Evolutionary conservation across 495 filamentous ascomycete genomes (phyloP).

Genomic region (Aspergillus coremiiformis): DNA sequence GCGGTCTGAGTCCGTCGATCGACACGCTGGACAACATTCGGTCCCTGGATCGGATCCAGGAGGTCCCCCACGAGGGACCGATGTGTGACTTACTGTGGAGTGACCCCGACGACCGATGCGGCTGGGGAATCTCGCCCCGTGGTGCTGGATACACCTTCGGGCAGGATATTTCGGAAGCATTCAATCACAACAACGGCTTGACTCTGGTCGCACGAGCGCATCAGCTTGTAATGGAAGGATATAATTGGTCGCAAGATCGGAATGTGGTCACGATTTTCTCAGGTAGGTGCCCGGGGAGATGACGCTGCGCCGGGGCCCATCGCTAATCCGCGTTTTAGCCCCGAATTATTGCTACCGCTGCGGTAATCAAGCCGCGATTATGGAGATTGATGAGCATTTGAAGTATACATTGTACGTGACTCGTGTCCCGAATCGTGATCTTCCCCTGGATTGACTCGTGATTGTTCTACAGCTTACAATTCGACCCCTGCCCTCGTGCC

Average conservation of each 20-base stretch:
- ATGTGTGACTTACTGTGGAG: conserved; percentile 99
- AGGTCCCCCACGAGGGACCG: conserved; percentile 95
- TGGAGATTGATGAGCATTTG: conserved; percentile 99
- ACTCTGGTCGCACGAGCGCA: conserved; percentile 91
- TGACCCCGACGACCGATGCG: conserved; percentile 96
- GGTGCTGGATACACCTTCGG: conserved; percentile 98
- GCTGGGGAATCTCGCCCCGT: conserved; percentile 95
- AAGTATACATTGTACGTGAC: conserved; percentile 96
- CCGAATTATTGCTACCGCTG: conserved; percentile 98
- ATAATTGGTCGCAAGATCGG: conserved; percentile 95
- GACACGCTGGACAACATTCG: conserved; percentile 98
- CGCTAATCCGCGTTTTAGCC: conserved; percentile 42
- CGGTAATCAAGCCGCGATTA: conserved; percentile 98
- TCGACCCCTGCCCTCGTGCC: conserved; percentile 94
- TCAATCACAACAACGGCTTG: conserved; percentile 99
- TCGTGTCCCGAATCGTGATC: background rate
- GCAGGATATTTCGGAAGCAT: conserved; percentile 98
- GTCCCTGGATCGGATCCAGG: conserved; percentile 91
- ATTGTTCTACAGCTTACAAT: conserved; percentile 72
- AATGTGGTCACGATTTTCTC: conserved; percentile 99
- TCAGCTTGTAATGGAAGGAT: conserved; percentile 97
- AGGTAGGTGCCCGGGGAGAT: conserved; percentile 45
- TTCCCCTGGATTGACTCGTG: background rate
- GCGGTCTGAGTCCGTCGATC: conserved; percentile 90
- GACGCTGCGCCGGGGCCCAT: background rate